Evolutionary conservation across 1,284 basidiomycete genomes (phyloP).

Genomic region (Phellinidium pouzarii): DNA sequence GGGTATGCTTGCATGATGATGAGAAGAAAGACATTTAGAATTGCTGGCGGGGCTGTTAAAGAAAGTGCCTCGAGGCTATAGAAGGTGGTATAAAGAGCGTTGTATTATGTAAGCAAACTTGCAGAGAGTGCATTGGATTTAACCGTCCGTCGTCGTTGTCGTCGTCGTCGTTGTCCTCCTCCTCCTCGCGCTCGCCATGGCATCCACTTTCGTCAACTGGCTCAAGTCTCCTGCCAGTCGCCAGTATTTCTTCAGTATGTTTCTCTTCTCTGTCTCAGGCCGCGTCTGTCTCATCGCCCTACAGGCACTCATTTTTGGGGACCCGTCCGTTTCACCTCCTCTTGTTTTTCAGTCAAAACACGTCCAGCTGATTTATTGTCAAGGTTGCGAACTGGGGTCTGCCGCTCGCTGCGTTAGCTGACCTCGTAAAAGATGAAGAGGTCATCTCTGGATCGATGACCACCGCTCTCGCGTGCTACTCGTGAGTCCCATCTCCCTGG

Average conservation of each 20-base stretch:
- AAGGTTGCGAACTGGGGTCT: slow-evolving; percentile 97
- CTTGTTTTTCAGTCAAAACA: slow-evolving; percentile 8
- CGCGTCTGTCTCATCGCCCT: slow-evolving; percentile 17
- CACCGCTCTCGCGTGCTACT: slow-evolving; percentile 81
- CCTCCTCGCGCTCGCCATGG: slow-evolving; percentile 40
- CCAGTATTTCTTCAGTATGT: slow-evolving; percentile 91
- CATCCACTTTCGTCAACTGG: slow-evolving; percentile 80
- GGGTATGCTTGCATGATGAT: slow-evolving; percentile 3
- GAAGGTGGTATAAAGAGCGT: not conserved
- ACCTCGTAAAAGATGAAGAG: slow-evolving; percentile 89
- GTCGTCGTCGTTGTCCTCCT: not conserved
- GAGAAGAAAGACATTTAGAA: slow-evolving; percentile 5
- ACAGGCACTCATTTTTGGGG: slow-evolving; percentile 95
- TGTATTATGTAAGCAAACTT: not conserved
- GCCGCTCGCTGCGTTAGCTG: slow-evolving; percentile 84
- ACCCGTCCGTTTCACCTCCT: slow-evolving; percentile 53
- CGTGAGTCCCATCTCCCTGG: slow-evolving; percentile 51
- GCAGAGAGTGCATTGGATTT: too few relatives aligned
- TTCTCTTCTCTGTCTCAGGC: not conserved
- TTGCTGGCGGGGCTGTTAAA: not conserved
- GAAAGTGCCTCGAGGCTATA: not conserved
- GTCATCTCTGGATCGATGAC: slow-evolving; percentile 96
- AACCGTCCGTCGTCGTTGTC: not conserved
- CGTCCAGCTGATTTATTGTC: slow-evolving; percentile 16
- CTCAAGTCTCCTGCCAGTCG: slow-evolving; percentile 81